Base-by-base conservation (phyloP, 2,329 filamentous ascomycete genomes). In the Sordariomycetes sp. region DNA sequence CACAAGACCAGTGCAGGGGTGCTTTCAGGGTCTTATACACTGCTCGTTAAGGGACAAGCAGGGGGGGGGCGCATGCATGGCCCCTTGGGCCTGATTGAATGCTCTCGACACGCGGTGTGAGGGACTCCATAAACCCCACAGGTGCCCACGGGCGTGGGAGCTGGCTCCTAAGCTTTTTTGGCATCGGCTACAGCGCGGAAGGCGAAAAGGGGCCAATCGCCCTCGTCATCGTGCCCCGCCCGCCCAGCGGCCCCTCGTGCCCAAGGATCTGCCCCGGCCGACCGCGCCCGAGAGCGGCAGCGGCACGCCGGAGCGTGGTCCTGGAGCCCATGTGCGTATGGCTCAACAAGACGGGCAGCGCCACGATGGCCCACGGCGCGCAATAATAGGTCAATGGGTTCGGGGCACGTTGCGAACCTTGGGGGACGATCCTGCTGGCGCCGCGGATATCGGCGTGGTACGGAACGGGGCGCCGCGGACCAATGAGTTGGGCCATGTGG, bases 401-500 rank as follows among this genome's bases (percentile, higher is more conserved):
- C 25, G 32, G 55, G 25, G 40, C 43, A 57, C 55, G 40, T 57
- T 57, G 46, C 25, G 24, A 24, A 25, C 22, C n/a, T 35, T 22
- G 28, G 40, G 28, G 25, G 46, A 28, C 54, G 40, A 25, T 40
- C 18, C 32, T n/a, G 54, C 24, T 25, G 28, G 35, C 34, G n/a
- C n/a, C 18, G 54, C 24, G 37, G 37, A 32, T 40, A 50, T 24
- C 12, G 40, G 16, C 3, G 35, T 32, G 20, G 54, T 48, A 5
- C 37, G 5, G 28, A 43, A 24, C 18, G 40, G 55, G 40, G 7
- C 40, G 55, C 55, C 34, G 43, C 55, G 55, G 28, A 37, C 55
- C 55, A 57, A 57, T 57, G 55, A 57, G 55, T 50, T 57, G 55
- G 55, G 43, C 55, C 55, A 57, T 57, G 55, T 57, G 55, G 55